Conservation (phyloP, 202 grass and related monocot species). For the Zizania palustris region DNA sequence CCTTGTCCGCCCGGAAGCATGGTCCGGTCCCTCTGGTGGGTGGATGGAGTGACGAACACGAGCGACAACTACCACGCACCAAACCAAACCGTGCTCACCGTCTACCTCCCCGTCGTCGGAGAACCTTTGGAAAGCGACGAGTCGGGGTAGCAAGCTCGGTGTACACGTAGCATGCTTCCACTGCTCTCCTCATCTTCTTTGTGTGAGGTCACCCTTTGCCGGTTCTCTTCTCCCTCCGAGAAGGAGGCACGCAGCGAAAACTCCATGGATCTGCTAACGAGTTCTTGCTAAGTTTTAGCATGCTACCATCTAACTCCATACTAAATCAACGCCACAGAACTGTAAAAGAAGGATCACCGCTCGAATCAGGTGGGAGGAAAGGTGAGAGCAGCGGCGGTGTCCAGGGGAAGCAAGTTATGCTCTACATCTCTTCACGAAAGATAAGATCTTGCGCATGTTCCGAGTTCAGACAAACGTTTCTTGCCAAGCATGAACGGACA, state of each 20-base stretch:
- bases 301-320: no score
- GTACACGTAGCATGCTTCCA: neutral
- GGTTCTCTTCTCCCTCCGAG: neutral
- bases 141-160: neutral
- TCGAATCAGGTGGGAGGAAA: neutral
- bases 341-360: neutral
- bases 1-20: no score
- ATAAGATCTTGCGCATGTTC: slow-evolving; percentile 5
- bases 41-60: neutral
- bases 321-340: no score
- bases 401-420: no score
- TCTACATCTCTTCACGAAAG: neutral
- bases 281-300: no score
- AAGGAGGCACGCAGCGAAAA: neutral
- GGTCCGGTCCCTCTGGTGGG: no score
- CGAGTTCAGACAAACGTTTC: no score
- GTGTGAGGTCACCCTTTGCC: no score
- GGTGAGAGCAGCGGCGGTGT: no score
- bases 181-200: slow-evolving; percentile 1
- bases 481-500: neutral
- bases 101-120: neutral
- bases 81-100: neutral
- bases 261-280: no score
- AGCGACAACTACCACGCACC: slow-evolving; percentile 26
- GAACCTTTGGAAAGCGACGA: slow-evolving; percentile 14